These are phyloP conservation scores for Artemisia annua DNA, from an alignment of 129 eudicot species.

Conservation along the genomic window DNA sequence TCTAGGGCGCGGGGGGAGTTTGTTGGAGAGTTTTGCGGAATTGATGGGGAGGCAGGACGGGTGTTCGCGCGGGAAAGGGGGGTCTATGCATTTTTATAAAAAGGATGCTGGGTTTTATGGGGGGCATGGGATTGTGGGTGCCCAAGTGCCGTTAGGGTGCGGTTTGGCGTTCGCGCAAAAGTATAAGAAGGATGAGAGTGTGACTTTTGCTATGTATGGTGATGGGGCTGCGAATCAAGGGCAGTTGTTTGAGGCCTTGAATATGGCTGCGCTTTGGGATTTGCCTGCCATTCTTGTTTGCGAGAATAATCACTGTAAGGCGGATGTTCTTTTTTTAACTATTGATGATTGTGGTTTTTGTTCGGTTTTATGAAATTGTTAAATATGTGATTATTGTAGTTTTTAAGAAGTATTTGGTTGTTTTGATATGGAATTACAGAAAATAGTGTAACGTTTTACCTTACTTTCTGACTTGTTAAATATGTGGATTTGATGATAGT, in stretches of 20 bases:
- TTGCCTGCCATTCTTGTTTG: slow-evolving; percentile 96
- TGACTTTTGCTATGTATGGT: slow-evolving; percentile 77
- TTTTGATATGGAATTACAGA: too few relatives aligned
- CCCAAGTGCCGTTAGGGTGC: slow-evolving; percentile 88
- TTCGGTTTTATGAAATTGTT: too few relatives aligned
- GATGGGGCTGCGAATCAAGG: slow-evolving; percentile 99
- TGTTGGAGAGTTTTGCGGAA: slow-evolving; percentile 67
- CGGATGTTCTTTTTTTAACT: too few relatives aligned
- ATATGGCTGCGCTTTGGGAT: slow-evolving; percentile 99
- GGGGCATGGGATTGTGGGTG: slow-evolving; percentile 98
- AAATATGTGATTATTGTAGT: too few relatives aligned
- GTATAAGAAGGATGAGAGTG: slow-evolving; percentile 81
- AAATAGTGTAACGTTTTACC: too few relatives aligned
- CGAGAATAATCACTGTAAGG: slow-evolving; percentile 97
- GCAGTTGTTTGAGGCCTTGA: slow-evolving; percentile 90
- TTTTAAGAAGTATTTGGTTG: too few relatives aligned
- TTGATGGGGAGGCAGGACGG: slow-evolving; percentile 87
- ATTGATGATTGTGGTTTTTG: too few relatives aligned
- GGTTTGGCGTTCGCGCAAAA: slow-evolving; percentile 99
- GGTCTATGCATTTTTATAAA: slow-evolving; percentile 94
- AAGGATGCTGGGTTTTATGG: slow-evolving; percentile 85
- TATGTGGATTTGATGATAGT: too few relatives aligned
- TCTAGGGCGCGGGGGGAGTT: slow-evolving; percentile 80
- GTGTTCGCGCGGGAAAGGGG: slow-evolving; percentile 93
- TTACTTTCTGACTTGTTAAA: too few relatives aligned